A percentile compares a stretch with the other conserved stretches of the same genome.
These are phyloP conservation scores for Mrakia blollopis DNA, from an alignment of 768 basidiomycete species.

Conservation along the genomic window DNA sequence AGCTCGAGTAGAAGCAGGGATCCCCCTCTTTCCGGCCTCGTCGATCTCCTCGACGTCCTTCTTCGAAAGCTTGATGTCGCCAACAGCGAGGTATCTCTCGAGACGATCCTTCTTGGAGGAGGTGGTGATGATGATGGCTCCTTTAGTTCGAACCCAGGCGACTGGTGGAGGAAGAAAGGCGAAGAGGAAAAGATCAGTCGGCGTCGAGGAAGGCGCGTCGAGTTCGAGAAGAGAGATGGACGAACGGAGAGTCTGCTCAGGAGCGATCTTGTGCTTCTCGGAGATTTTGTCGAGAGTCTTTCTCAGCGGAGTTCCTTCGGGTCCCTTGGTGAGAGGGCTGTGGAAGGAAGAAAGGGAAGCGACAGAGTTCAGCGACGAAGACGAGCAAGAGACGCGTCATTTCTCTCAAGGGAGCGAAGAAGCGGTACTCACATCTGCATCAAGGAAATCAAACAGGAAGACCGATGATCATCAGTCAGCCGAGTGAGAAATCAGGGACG, in stretches of 20 bases:
- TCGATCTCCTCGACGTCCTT: slow-evolving; percentile 44
- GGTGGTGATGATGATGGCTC: slow-evolving; percentile 45
- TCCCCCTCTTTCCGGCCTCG: slow-evolving; percentile 42
- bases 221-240: not conserved
- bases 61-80: slow-evolving; percentile 51
- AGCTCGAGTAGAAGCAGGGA: not conserved
- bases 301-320: slow-evolving; percentile 62
- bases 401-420: not conserved
- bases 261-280: slow-evolving; percentile 53
- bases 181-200: not conserved
- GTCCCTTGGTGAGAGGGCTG: slow-evolving; percentile 58
- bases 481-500: not conserved
- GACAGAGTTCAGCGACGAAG: not conserved
- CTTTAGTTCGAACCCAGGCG: slow-evolving; percentile 64
- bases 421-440: slow-evolving; percentile 3
- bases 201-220: not conserved
- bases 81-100: slow-evolving; percentile 62
- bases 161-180: slow-evolving; percentile 40
- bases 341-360: not conserved
- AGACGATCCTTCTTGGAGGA: slow-evolving; percentile 56
- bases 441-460: not conserved
- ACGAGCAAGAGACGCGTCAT: no score
- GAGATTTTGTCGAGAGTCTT: slow-evolving; percentile 54
- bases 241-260: slow-evolving; percentile 56
- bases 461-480: no score